Evolutionary conservation across 352 stramenopile species (phyloP).

Genomic region (Halophytophthora batemanensis): DNA sequence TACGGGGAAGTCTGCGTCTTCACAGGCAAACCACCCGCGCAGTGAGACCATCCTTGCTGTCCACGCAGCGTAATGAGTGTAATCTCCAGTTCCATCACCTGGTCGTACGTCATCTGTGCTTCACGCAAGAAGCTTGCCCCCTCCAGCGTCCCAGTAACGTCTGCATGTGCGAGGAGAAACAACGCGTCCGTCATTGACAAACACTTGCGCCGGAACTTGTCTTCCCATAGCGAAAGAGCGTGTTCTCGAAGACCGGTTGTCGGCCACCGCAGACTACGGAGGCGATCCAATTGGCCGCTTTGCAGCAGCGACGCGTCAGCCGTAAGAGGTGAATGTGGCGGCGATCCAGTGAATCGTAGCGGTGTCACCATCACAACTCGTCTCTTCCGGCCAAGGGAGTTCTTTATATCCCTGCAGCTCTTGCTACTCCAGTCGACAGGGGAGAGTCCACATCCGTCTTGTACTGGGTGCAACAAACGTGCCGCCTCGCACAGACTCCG

Average conservation of each 20-base stretch:
- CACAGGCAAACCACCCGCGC: conserved; percentile 13
- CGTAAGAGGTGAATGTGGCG: not conserved
- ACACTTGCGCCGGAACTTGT: conserved; percentile 41
- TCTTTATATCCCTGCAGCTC: not conserved
- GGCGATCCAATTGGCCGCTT: not conserved
- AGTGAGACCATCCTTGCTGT: conserved; percentile 34
- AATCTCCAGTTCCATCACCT: conserved; percentile 62
- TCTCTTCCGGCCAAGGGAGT: conserved; percentile 1
- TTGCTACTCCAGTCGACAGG: not conserved
- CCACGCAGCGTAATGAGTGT: conserved; percentile 26
- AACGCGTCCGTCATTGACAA: conserved; percentile 41
- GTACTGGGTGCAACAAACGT: conserved; percentile 8
- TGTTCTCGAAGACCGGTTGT: conserved; percentile 9
- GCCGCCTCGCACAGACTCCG: conserved; percentile 22
- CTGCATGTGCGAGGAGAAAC: conserved; percentile 40
- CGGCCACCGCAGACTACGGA: not conserved
- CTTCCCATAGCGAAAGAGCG: conserved; percentile 45
- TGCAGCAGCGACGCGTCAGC: not conserved
- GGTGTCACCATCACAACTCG: conserved; percentile 3
- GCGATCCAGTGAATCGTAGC: conserved; percentile 5
- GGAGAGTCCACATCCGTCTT: not conserved
- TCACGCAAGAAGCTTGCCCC: conserved; percentile 36
- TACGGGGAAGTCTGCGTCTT: not conserved
- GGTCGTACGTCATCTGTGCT: conserved; percentile 29
- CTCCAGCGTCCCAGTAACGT: conserved; percentile 40